phyloP scores from a whole-genome alignment of 805 yeast genomes.

The Wickerhamia fluorescens region DNA sequence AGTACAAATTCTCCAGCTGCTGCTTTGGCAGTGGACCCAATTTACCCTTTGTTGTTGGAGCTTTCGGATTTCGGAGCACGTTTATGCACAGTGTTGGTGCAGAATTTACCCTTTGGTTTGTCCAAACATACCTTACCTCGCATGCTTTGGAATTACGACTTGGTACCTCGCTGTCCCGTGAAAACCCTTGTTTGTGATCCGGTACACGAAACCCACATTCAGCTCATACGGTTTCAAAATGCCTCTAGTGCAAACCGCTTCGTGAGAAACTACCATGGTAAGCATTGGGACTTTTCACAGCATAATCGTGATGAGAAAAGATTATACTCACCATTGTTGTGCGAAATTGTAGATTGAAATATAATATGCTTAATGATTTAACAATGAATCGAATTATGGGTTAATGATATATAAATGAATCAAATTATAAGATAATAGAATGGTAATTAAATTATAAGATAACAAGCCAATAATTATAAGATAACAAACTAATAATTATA shows the following conservation, averaged over 20 bases:
- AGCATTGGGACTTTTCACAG: slow-evolving; percentile 26
- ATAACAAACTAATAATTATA: neutral
- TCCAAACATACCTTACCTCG: slow-evolving; percentile 28
- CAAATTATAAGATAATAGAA: too few relatives aligned
- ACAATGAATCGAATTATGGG: too few relatives aligned
- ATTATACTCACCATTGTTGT: slow-evolving; percentile 30
- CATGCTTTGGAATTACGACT: slow-evolving; percentile 44
- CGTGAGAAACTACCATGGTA: slow-evolving; percentile 48
- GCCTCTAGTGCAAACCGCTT: slow-evolving; percentile 43
- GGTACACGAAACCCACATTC: slow-evolving; percentile 16
- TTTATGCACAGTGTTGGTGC: slow-evolving; percentile 29
- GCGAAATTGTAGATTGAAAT: slow-evolving; percentile 27
- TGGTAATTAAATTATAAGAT: neutral
- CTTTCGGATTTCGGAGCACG: slow-evolving; percentile 14
- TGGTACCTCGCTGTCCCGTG: slow-evolving; percentile 19
- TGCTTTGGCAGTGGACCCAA: slow-evolving; percentile 8
- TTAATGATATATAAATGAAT: too few relatives aligned
- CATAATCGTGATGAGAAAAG: slow-evolving; percentile 16
- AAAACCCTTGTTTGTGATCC: slow-evolving; percentile 20
- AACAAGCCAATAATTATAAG: neutral
- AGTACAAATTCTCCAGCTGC: neutral
- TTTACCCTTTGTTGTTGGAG: slow-evolving; percentile 8
- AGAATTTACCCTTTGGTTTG: slow-evolving; percentile 42
- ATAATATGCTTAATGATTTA: too few relatives aligned
- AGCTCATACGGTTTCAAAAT: slow-evolving; percentile 40